A percentile compares a stretch with the other conserved stretches of the same genome.
Evolutionary conservation across 2,329 filamentous ascomycete species (phyloP).

Genomic region (Sarocladium brachiariae): DNA sequence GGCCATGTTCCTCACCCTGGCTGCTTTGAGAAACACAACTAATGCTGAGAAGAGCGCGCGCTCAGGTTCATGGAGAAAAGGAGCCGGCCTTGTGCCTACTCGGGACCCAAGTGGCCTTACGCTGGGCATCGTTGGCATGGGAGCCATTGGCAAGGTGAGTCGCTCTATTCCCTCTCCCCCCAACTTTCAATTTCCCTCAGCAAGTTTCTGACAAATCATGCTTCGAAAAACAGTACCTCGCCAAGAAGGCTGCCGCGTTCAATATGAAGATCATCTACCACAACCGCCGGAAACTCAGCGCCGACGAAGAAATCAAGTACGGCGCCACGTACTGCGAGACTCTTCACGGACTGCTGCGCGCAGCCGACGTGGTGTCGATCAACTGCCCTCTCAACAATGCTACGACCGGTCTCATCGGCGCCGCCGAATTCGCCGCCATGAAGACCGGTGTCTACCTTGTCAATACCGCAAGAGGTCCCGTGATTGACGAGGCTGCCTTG

Average conservation of each 20-base stretch:
- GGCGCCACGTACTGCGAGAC: conserved; percentile 26
- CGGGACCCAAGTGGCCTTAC: conserved; percentile 33
- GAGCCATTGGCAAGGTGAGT: conserved; percentile 30
- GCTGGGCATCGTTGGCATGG: conserved; percentile 39
- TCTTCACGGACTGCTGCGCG: conserved; percentile 29
- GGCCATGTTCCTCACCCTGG: conserved; percentile 27
- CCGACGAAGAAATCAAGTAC: conserved; percentile 25
- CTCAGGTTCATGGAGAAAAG: conserved; percentile 28
- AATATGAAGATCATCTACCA: conserved; percentile 34
- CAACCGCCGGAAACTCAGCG: conserved; percentile 27
- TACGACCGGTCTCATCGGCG: conserved; percentile 31
- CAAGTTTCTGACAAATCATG: too few relatives aligned
- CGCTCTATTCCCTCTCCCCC: neutral
- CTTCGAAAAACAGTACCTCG: conserved; percentile 28
- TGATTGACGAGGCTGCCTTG: conserved; percentile 40
- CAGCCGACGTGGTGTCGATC: conserved; percentile 30
- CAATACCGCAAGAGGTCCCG: conserved; percentile 41
- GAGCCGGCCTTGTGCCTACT: conserved; percentile 19
- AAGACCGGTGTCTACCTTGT: conserved; percentile 37
- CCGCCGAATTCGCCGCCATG: conserved; percentile 34
- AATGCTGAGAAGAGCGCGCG: conserved; percentile 29
- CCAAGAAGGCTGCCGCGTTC: conserved; percentile 30
- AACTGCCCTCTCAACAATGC: conserved; percentile 16
- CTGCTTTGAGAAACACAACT: conserved; percentile 35
- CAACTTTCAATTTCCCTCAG: neutral